These are phyloP conservation scores for Colletotrichum horii DNA, from an alignment of 2,329 filamentous ascomycete species.

Conservation along the genomic window DNA sequence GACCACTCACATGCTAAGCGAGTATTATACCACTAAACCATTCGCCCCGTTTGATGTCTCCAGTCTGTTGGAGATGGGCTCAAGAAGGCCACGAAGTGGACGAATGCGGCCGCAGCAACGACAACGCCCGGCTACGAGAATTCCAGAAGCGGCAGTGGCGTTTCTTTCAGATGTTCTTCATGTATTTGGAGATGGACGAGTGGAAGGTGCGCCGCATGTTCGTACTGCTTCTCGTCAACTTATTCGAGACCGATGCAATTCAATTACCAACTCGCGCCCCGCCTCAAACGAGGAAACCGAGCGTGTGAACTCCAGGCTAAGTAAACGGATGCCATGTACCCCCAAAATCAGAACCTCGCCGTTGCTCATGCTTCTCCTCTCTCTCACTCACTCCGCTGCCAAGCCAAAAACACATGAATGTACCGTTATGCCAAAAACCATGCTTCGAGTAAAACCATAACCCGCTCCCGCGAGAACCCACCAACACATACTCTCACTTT, in stretches of 20 bases:
- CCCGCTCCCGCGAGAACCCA: not conserved
- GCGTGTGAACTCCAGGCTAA: not conserved
- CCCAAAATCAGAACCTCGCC: not conserved
- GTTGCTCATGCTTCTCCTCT: not conserved
- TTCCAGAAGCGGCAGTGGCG: not conserved
- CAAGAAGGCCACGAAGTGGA: not conserved
- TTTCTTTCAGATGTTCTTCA: fast-evolving
- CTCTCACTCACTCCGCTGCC: not conserved
- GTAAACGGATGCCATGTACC: not conserved
- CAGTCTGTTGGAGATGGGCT: fast-evolving
- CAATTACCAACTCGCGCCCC: not conserved
- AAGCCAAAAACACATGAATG: not conserved
- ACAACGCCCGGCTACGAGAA: not conserved
- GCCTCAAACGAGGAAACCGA: not conserved
- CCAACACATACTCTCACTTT: not conserved
- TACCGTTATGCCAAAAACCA: not conserved
- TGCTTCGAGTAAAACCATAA: not conserved
- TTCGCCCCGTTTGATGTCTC: not conserved
- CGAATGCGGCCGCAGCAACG: not conserved
- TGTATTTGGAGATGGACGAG: fast-evolving
- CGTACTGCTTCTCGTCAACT: not conserved
- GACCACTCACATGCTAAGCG: slow-evolving; percentile 2
- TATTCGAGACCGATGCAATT: not conserved
- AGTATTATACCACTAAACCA: slow-evolving; percentile 4
- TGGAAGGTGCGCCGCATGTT: fast-evolving